Base-by-base conservation (phyloP, 805 yeast genomes). In the Wickerhamiella parazyma region DNA sequence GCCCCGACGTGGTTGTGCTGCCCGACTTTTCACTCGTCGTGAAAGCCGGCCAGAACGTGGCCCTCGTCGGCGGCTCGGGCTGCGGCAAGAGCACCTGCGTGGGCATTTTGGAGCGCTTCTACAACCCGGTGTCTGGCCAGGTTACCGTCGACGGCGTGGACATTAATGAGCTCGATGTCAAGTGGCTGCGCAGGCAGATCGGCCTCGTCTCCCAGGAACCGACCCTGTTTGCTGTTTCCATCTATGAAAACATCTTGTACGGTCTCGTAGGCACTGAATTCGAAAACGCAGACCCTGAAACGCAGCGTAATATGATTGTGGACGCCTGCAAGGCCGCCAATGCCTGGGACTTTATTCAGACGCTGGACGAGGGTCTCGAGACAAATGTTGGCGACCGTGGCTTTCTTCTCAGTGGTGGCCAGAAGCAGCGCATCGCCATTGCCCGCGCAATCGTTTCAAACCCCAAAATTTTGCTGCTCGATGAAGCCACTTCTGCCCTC, bases 131-230 rank as follows among this genome's bases (percentile, higher is more conserved):
- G 21, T 63, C 70, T 6, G 96, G 96, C 19, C 62, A 78, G 34
- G 78, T 89, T 44, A 62, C 78, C 17, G 71, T 89, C 36, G 94
- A 91, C 60, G 95, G 94, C 8, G 79, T 76, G 48, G 94, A 87
- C 54, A 75, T 91, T 34, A 63, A 74, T 41, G 73, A 75, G 41
- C 75, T 85, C 36, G 80, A 83, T 45, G 57, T 89, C 28, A 83
- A 78, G 48, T 75, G 89, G 45, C 68, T 89, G 41, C 72, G 98
- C 53, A 71, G 65, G 46, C 69, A 74, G 36, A 72, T 91, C 44
- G 95, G 95, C 39, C 80, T 85, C 24, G 97, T 89, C 2, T 95
- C 96, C 4, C 98, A 89, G 61, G 96, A 89, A 50, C 93, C 97
- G 0, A 94, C 95, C 3, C 65, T 89, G 35, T 89, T 91, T 65